Evolutionary conservation across 164 flowering plant genomes (phyloP).

Genomic region (Nelumbo lutea): DNA sequence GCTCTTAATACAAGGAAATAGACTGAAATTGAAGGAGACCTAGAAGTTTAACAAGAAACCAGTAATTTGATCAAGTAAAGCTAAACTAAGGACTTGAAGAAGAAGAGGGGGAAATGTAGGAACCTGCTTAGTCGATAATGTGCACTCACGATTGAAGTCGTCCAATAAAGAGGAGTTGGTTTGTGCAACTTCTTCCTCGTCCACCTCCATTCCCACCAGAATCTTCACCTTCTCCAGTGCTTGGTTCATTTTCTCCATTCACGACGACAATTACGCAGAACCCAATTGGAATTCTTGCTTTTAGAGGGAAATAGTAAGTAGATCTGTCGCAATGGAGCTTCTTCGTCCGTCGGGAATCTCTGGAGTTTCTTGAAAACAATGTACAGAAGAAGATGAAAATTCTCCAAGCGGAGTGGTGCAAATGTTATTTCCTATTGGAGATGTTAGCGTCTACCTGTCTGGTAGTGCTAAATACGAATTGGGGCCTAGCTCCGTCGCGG

Average conservation of each 20-base stretch:
- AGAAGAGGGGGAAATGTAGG: not conserved
- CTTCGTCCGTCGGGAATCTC: no score
- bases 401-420: no score
- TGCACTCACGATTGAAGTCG: conserved; percentile 83
- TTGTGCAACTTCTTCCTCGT: conserved; percentile 38
- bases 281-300: not conserved
- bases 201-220: conserved; percentile 83
- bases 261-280: not conserved
- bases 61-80: not conserved
- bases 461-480: no score
- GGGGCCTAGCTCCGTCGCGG: no score
- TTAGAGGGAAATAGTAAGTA: no score
- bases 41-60: not conserved
- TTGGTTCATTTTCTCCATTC: conserved; percentile 75
- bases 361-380: no score
- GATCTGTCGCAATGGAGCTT: no score
- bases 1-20: not conserved
- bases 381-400: no score
- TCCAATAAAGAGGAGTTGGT: conserved; percentile 50
- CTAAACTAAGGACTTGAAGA: not conserved
- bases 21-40: not conserved
- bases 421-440: no score
- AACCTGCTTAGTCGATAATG: conserved; percentile 83
- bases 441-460: no score
- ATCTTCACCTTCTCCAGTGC: conserved; percentile 80